A percentile compares a stretch with the other conserved stretches of the same genome.
Evolutionary conservation across 2,329 filamentous ascomycete genomes (phyloP).

Genomic region (Diplodia seriata): DNA sequence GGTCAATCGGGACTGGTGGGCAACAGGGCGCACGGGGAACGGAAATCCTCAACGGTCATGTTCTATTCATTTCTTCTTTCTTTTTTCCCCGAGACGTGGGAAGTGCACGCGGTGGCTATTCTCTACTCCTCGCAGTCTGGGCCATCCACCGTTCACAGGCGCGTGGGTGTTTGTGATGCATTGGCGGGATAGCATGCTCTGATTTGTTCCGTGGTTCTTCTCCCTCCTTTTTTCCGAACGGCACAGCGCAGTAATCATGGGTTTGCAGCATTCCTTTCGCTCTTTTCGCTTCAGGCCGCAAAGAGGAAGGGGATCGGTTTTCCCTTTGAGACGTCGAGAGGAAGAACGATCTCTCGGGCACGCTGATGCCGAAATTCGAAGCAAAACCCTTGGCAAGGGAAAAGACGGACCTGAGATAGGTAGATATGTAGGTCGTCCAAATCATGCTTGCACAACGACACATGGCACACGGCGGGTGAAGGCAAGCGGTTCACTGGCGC

Average conservation of each 20-base stretch:
- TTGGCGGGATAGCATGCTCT: constrained; percentile 22
- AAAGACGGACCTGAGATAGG: background rate
- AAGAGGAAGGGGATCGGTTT: constrained; percentile 7
- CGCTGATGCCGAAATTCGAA: background rate
- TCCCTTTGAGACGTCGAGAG: background rate
- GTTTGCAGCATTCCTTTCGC: background rate
- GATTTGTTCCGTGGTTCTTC: background rate
- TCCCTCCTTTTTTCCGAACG: background rate
- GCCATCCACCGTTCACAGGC: background rate
- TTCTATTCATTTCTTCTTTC: constrained; percentile 6
- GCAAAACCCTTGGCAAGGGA: no score
- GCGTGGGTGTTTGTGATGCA: constrained; percentile 9
- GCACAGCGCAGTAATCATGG: constrained; percentile 2
- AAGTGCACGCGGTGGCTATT: constrained; percentile 5
- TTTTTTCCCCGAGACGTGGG: background rate
- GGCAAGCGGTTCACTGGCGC: background rate
- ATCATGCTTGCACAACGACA: constrained; percentile 4
- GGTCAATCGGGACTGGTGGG: constrained; percentile 4
- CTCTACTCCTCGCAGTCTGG: background rate
- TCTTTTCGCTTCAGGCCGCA: background rate
- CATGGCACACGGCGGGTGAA: background rate
- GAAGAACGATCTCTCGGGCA: background rate
- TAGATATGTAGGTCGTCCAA: constrained; percentile 10
- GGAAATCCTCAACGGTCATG: background rate
- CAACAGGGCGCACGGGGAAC: constrained; percentile 11